Conservation (phyloP, 805 yeast genomes). For the Kazachstania kunashirensis region DNA sequence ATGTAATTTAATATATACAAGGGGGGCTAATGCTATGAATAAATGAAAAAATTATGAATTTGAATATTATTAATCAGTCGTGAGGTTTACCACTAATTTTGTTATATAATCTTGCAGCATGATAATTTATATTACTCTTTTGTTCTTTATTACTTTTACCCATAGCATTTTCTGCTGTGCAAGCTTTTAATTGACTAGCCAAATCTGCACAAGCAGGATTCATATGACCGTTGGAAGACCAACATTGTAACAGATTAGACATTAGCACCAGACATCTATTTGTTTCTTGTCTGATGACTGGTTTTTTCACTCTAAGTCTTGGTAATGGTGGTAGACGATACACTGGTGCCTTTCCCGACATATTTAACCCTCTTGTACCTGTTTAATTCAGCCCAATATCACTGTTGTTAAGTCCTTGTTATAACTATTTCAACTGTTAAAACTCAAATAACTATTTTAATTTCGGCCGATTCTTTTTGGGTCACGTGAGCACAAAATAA, state of each 20-base stretch:
- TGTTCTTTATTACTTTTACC: constrained; percentile 21
- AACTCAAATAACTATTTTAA: no score
- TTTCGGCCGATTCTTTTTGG: no score
- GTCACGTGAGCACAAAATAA: no score
- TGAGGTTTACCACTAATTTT: constrained; percentile 41
- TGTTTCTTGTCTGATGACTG: constrained; percentile 46
- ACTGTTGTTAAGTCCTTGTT: no score
- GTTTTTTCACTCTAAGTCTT: constrained; percentile 57
- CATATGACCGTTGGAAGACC: constrained; percentile 94
- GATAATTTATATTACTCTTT: constrained; percentile 41
- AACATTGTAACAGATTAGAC: constrained; percentile 81
- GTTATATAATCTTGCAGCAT: constrained; percentile 41
- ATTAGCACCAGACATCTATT: constrained; percentile 71
- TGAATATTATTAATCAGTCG: constrained; percentile 13
- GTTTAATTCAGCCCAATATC: no score
- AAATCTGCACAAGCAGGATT: constrained; percentile 52
- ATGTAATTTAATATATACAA: neutral
- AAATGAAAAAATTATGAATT: neutral
- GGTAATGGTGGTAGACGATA: constrained; percentile 61
- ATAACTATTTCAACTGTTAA: no score
- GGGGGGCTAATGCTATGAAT: neutral
- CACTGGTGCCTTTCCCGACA: constrained; percentile 34
- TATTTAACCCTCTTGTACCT: no score
- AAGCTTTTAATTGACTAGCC: constrained; percentile 60
- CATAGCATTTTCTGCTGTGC: constrained; percentile 43